Evolutionary conservation across 192 early-diverging fungal genomes (phyloP).

Genomic region (Backusella westeae): DNA sequence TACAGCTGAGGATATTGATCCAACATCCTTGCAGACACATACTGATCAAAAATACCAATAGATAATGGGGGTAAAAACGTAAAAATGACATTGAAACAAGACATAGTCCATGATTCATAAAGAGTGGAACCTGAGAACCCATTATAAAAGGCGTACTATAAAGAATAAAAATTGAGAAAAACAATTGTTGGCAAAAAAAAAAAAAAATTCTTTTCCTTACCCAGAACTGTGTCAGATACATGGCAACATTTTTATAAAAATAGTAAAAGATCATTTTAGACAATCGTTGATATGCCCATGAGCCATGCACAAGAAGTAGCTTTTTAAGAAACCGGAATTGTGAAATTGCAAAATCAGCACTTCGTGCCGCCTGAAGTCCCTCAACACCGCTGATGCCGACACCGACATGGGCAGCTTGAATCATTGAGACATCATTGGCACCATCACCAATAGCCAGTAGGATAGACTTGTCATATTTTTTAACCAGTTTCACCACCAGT

Average conservation of each 20-base stretch:
- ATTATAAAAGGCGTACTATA: conserved; percentile 79
- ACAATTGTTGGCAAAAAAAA: neutral
- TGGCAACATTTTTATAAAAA: conserved; percentile 99
- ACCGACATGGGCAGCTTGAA: conserved; percentile 98
- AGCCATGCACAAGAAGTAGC: conserved; percentile 93
- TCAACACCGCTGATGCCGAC: conserved; percentile 96
- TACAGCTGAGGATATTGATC: conserved; percentile 99
- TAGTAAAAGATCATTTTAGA: conserved; percentile 96
- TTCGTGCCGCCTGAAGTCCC: conserved; percentile 94
- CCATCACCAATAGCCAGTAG: conserved; percentile 98
- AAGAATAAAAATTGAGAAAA: neutral
- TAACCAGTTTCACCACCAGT: conserved; percentile 97
- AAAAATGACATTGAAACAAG: conserved; percentile 93
- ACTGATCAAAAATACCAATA: conserved; percentile 98
- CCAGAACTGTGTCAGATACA: conserved; percentile 99
- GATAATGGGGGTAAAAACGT: conserved; percentile 92
- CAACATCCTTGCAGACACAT: conserved; percentile 86
- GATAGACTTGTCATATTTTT: conserved; percentile 84
- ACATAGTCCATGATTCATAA: conserved; percentile 98
- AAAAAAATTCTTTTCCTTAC: conserved; percentile 20
- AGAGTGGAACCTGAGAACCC: conserved; percentile 96
- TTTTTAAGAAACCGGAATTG: conserved; percentile 96
- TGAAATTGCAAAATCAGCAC: conserved; percentile 98
- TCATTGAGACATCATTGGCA: conserved; percentile 99
- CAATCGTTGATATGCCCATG: conserved; percentile 95